These are phyloP conservation scores for Stenocarpella maydis DNA, from an alignment of 2,329 filamentous ascomycete genomes.

Conservation along the genomic window DNA sequence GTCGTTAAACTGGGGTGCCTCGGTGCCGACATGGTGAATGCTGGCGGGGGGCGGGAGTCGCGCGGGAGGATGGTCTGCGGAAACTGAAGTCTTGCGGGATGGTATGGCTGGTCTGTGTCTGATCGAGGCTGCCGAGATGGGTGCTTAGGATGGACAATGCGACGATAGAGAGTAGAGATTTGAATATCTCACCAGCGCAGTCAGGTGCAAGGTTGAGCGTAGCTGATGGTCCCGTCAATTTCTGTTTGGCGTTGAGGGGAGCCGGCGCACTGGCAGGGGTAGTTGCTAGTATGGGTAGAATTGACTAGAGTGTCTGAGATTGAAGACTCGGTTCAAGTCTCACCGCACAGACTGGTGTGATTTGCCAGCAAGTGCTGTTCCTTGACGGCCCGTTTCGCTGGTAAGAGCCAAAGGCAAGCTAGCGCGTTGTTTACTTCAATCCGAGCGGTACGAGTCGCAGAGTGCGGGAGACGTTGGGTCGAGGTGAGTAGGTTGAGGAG, in stretches of 20 bases:
- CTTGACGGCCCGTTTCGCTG: constrained; percentile 8
- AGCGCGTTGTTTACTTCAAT: background rate
- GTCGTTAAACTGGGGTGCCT: constrained; percentile 55
- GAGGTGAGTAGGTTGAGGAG: background rate
- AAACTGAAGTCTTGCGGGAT: background rate
- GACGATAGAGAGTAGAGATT: background rate
- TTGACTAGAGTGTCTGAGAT: constrained; percentile 26
- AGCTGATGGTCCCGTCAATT: constrained; percentile 13
- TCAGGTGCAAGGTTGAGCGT: background rate
- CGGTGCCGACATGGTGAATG: constrained; percentile 43
- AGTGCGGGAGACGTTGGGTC: background rate
- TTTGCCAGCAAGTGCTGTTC: background rate
- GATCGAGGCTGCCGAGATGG: background rate
- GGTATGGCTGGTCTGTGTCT: background rate
- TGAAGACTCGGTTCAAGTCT: constrained; percentile 24
- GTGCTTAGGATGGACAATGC: background rate
- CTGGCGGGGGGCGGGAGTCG: constrained; percentile 39
- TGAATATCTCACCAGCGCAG: background rate
- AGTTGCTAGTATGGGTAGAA: constrained; percentile 23
- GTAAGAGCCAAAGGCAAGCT: constrained; percentile 1
- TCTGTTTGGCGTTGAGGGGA: background rate
- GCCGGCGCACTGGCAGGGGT: constrained; percentile 9
- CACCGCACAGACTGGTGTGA: constrained; percentile 16
- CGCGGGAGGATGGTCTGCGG: background rate
- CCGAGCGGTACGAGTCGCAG: background rate